phyloP scores from a whole-genome alignment of 345 rosid genomes.

The Anacardium occidentale region DNA sequence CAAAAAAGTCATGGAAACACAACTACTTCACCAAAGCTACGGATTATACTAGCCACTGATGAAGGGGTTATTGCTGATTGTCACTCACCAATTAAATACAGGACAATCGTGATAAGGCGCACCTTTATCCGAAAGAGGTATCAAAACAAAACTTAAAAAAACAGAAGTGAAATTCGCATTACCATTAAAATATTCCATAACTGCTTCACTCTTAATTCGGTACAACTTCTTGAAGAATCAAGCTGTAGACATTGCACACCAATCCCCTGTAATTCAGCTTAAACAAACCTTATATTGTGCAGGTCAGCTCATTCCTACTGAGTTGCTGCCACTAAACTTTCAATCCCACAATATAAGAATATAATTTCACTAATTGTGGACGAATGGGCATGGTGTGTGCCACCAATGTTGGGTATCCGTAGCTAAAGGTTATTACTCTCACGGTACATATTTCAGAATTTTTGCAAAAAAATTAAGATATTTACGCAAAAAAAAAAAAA shows the following conservation, averaged over 20 bases:
- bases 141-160: background rate
- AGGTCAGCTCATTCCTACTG: background rate
- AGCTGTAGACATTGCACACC: slow-evolving; percentile 2
- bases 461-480: background rate
- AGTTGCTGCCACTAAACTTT: background rate
- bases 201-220: background rate
- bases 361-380: background rate
- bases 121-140: background rate
- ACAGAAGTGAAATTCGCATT: background rate
- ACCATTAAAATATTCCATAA: background rate
- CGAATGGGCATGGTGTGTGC: too few species aligned
- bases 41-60: background rate
- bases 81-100: background rate
- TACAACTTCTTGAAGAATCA: slow-evolving; percentile 2
- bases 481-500: background rate
- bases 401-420: background rate
- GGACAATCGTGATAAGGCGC: background rate
- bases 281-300: background rate
- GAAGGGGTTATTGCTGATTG: background rate
- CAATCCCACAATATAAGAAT: slow-evolving; percentile 5
- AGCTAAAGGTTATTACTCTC: background rate
- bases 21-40: background rate
- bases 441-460: background rate
- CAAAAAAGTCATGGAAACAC: background rate
- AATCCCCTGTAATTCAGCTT: background rate